phyloP scores from a whole-genome alignment of 2,329 filamentous ascomycete genomes.

The Epichloe brachyelytri region DNA sequence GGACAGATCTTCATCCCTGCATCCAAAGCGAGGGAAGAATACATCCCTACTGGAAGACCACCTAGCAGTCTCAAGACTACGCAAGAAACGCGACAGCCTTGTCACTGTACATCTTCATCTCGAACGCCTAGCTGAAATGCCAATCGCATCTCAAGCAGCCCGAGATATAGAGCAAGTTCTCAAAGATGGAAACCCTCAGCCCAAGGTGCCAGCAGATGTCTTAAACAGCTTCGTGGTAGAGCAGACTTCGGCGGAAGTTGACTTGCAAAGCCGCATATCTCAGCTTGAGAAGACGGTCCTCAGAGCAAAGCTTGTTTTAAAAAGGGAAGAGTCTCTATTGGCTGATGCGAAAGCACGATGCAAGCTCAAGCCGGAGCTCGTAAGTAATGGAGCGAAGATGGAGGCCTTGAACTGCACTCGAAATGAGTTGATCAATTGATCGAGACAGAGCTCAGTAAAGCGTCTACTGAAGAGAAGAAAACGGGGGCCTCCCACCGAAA shows the following conservation, averaged over 20 bases:
- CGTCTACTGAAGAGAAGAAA: constrained; percentile 25
- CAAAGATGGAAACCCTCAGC: constrained; percentile 28
- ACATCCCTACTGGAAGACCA: constrained; percentile 32
- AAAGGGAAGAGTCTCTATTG: constrained; percentile 42
- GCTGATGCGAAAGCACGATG: constrained; percentile 30
- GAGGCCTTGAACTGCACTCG: constrained; percentile 43
- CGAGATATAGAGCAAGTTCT: constrained; percentile 38
- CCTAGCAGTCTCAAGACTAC: constrained; percentile 36
- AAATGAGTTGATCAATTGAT: constrained; percentile 51
- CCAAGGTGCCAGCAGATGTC: constrained; percentile 38
- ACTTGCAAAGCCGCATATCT: constrained; percentile 34
- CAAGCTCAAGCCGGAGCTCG: constrained; percentile 21
- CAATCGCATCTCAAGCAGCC: constrained; percentile 36
- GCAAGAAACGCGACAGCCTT: constrained; percentile 38
- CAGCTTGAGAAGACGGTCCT: constrained; percentile 46
- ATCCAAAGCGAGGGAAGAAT: constrained; percentile 7
- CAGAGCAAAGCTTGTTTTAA: constrained; percentile 42
- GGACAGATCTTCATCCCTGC: not conserved
- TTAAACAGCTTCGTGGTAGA: constrained; percentile 36
- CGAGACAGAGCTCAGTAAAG: constrained; percentile 45
- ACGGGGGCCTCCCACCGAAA: constrained; percentile 16
- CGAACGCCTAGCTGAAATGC: constrained; percentile 36
- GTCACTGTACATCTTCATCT: constrained; percentile 37
- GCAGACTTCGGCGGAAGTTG: constrained; percentile 22
- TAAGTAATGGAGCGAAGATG: constrained; percentile 29